Evolutionary conservation across 495 filamentous ascomycete species (phyloP).

Genomic region (Penicillium nucicola): DNA sequence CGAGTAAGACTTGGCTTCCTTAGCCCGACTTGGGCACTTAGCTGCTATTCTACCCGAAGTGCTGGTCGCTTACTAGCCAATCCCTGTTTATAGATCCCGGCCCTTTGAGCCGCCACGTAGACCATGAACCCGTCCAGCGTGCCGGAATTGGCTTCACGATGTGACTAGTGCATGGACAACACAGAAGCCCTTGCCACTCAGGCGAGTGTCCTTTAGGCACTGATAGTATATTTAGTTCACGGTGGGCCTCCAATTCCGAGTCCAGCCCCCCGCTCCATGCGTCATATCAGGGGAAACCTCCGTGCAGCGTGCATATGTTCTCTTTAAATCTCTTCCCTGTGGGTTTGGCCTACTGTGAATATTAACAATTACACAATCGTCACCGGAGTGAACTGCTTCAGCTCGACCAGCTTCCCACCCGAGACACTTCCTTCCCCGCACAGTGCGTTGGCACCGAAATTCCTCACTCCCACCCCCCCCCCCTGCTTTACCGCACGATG

Average conservation of each 20-base stretch:
- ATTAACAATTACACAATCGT: background rate
- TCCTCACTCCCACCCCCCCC: background rate
- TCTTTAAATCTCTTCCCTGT: background rate
- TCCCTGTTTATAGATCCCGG: too few relatives aligned
- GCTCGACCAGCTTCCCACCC: background rate
- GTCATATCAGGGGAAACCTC: constrained; percentile 14
- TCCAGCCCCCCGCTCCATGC: constrained; percentile 1
- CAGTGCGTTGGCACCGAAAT: constrained; percentile 18
- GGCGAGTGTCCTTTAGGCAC: background rate
- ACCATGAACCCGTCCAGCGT: background rate
- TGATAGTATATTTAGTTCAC: background rate
- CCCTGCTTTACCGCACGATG: constrained; percentile 29
- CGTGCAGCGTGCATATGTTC: constrained; percentile 3
- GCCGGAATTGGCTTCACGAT: too few relatives aligned
- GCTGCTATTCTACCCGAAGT: too few relatives aligned
- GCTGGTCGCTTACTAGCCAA: too few relatives aligned
- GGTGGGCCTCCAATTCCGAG: constrained; percentile 4
- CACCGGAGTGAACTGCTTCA: background rate
- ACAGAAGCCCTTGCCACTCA: background rate
- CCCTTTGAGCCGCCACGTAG: background rate
- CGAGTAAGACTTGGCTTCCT: too few relatives aligned
- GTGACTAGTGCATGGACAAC: background rate
- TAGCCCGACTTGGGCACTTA: too few relatives aligned
- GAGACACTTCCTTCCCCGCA: constrained; percentile 9
- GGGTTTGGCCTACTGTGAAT: too few relatives aligned